Evolutionary conservation across 352 stramenopile genomes (phyloP).

Genomic region (Pythium pectinolyticum): DNA sequence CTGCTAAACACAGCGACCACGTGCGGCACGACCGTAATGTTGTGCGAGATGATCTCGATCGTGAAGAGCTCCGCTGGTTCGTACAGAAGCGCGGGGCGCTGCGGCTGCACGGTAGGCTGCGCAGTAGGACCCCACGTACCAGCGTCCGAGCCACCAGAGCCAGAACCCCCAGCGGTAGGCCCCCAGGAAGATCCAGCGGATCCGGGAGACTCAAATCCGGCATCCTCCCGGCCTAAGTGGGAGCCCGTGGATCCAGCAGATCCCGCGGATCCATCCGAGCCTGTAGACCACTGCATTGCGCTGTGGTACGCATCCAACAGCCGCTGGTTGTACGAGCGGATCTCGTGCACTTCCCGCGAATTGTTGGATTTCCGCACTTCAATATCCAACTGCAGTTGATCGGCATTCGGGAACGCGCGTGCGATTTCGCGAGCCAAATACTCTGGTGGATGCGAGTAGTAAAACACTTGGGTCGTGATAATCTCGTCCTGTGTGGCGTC

Average conservation of each 20-base stretch:
- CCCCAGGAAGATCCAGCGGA: too few relatives aligned
- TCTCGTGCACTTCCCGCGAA: constrained; percentile 27
- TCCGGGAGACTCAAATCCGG: too few relatives aligned
- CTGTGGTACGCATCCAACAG: constrained; percentile 18
- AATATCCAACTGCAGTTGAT: constrained; percentile 31
- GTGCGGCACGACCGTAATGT: constrained; percentile 12
- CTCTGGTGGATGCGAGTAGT: constrained; percentile 15
- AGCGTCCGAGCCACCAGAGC: not conserved
- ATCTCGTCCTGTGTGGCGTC: constrained; percentile 16
- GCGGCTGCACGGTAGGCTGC: not conserved
- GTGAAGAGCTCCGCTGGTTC: constrained; percentile 2
- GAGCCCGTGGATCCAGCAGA: too few relatives aligned
- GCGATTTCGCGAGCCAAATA: constrained; percentile 23
- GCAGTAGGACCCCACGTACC: too few relatives aligned
- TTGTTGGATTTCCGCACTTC: constrained; percentile 41
- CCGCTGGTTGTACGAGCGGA: constrained; percentile 31
- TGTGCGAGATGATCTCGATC: constrained; percentile 15
- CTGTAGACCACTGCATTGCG: not conserved
- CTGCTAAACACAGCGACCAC: constrained; percentile 6
- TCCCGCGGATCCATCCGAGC: not conserved
- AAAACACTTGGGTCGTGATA: constrained; percentile 32
- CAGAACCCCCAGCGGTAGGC: not conserved
- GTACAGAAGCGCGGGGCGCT: not conserved
- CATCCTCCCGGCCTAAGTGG: too few relatives aligned
- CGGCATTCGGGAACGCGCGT: constrained; percentile 26